Percentiles rank a stretch among this genome's conserved stretches.
phyloP scores from a whole-genome alignment of 176 grass and related monocot genomes.

The Ananas comosus region DNA sequence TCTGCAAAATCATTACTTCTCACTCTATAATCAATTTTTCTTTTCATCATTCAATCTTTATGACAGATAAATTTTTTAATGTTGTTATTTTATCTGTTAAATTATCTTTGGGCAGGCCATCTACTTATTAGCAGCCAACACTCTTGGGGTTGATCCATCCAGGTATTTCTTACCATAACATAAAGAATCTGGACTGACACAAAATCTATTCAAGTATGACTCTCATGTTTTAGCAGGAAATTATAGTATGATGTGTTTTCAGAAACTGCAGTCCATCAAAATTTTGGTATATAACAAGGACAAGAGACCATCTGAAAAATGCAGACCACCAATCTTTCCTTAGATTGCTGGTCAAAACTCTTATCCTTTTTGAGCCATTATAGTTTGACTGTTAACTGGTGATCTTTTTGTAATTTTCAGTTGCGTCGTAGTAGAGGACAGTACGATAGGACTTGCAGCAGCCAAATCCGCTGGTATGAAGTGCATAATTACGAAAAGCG shows the following conservation, averaged over 20 bases:
- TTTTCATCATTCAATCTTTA: background rate
- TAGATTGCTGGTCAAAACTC: too few relatives aligned
- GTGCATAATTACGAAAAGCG: constrained; percentile 89
- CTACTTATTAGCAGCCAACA: constrained; percentile 80
- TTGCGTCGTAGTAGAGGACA: constrained; percentile 97
- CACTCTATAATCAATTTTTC: background rate
- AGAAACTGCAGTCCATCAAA: too few relatives aligned
- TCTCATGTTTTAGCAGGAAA: background rate
- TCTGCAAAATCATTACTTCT: background rate
- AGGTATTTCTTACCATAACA: constrained; percentile 32
- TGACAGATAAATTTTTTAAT: background rate
- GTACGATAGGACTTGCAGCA: constrained; percentile 74
- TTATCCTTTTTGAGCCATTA: background rate
- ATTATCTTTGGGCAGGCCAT: constrained; percentile 61
- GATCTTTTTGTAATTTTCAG: constrained; percentile 28
- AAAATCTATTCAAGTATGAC: background rate
- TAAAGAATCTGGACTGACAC: background rate
- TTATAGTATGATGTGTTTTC: background rate
- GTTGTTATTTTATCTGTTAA: constrained; percentile 2
- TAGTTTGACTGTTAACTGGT: background rate
- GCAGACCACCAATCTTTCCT: too few relatives aligned
- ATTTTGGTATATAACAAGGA: too few relatives aligned
- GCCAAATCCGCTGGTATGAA: constrained; percentile 89
- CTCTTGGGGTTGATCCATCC: constrained; percentile 72
- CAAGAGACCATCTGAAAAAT: too few relatives aligned